phyloP scores from a whole-genome alignment of 2,329 filamentous ascomycete genomes.

The Juglanconis juglandina region DNA sequence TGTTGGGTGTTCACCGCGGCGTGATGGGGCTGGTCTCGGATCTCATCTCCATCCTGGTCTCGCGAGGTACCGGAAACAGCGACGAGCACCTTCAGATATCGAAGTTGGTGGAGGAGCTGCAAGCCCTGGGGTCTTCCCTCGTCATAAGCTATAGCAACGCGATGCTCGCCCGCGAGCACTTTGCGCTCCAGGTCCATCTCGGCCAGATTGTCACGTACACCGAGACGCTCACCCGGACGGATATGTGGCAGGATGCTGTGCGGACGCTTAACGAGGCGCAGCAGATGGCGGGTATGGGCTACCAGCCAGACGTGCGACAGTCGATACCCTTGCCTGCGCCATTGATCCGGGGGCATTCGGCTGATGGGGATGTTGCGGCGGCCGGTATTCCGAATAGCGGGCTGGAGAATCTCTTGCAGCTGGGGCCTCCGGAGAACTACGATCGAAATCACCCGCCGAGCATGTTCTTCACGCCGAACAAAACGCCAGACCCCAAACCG shows the following conservation, averaged over 20 bases:
- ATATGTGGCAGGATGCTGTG: slow-evolving; percentile 14
- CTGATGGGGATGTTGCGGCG: not conserved
- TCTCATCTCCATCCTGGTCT: slow-evolving; percentile 16
- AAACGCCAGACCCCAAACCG: not conserved
- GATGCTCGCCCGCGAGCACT: slow-evolving; percentile 15
- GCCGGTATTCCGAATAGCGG: not conserved
- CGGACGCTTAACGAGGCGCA: slow-evolving; percentile 5
- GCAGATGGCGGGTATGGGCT: not conserved
- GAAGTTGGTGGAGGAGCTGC: slow-evolving; percentile 12
- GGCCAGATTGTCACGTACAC: slow-evolving; percentile 15
- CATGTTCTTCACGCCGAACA: not conserved
- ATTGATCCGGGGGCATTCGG: not conserved
- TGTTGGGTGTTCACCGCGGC: slow-evolving; percentile 20
- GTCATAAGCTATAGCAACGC: slow-evolving; percentile 17
- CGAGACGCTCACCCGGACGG: slow-evolving; percentile 5
- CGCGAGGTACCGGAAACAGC: slow-evolving; percentile 1
- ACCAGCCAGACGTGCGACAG: not conserved
- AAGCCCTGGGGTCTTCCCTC: slow-evolving; percentile 11
- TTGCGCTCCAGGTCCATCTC: slow-evolving; percentile 17
- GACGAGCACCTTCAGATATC: slow-evolving; percentile 9
- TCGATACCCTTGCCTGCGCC: slow-evolving; percentile 1
- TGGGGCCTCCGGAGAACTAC: not conserved
- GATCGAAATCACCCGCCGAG: not conserved
- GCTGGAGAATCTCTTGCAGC: not conserved
- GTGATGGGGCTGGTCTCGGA: slow-evolving; percentile 18